Base-by-base conservation (phyloP, 352 stramenopile genomes). In the Elongisporangium senticosum region DNA sequence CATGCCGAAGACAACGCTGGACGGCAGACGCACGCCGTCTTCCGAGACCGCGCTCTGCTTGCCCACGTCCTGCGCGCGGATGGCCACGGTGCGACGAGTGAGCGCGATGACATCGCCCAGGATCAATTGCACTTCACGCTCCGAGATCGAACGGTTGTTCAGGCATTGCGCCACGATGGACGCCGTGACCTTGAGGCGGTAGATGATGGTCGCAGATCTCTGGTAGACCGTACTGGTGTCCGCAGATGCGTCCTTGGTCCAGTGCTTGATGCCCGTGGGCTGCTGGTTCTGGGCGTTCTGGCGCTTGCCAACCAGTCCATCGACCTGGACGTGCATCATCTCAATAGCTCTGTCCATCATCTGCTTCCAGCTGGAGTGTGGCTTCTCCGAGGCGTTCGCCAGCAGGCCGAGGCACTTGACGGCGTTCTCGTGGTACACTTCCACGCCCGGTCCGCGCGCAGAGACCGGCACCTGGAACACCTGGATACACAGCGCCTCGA, bases 31-130 rank as follows among this genome's bases (percentile, higher is more conserved):
- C n/a, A 81, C 68, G 26, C 85, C 85, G 65, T 95, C 83, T 20
- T 90, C 79, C 5, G 85, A 95, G 21, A 93, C 71, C 17, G 79
- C 83, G 10, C 77, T 90, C 56, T 93, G 83, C 70, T 91, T 91
- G 50, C 85, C 85, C 49, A 93, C 74, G 40, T 92, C 80, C 20
- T 87, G 71, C 7, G 78, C 85, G 19, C 77, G 79, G 33, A 91
- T 66, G 3, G 65, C 71, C 54, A 95, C 66, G 5, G 85, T 73
- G 17, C 85, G 80, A 7, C 81, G 81, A 51, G 74, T 66, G 21
- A 92, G 71, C 17, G 67, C 53, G 40, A 93, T 53, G 20, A 90
- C 49, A 8, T 90, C 77, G 11, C 53, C 55, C 2, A 90, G 37
- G 23, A 95, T 66, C 37, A 86, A 66, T 62, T 90, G 79, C 55